Evolutionary conservation across 768 basidiomycete species (phyloP).

Genomic region (Royoungia palumana): DNA sequence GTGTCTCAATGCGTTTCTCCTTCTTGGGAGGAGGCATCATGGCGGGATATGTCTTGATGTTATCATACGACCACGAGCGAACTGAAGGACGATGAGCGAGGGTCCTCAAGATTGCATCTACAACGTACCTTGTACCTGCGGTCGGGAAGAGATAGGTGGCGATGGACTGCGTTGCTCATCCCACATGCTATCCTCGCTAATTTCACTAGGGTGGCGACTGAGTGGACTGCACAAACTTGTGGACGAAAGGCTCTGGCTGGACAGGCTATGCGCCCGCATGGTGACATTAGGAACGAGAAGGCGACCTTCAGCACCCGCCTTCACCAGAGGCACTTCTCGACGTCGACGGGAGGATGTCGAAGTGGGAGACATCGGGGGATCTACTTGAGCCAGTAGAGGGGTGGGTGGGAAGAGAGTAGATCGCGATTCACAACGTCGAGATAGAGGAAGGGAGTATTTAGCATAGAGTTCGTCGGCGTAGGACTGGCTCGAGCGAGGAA

Average conservation of each 20-base stretch:
- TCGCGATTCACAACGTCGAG: conserved; percentile 53
- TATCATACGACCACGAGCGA: conserved; percentile 77
- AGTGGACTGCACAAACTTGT: conserved; percentile 36
- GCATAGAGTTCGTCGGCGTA: conserved; percentile 47
- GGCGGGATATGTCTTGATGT: conserved; percentile 63
- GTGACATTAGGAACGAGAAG: conserved; percentile 52
- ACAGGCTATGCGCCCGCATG: conserved; percentile 29
- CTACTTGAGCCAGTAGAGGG: conserved; percentile 34
- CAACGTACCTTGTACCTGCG: conserved; percentile 51
- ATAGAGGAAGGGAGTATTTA: conserved; percentile 54
- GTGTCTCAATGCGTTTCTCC: conserved; percentile 48
- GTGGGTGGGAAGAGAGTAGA: conserved; percentile 36
- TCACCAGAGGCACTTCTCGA: conserved; percentile 54
- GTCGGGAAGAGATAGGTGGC: conserved; percentile 33
- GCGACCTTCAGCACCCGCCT: conserved; percentile 60
- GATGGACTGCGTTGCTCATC: conserved; percentile 23
- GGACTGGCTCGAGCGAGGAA: conserved; percentile 29
- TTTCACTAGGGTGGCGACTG: conserved; percentile 39
- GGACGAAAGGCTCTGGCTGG: conserved; percentile 32
- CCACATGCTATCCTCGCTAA: conserved; percentile 35
- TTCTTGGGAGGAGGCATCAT: conserved; percentile 49
- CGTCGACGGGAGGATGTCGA: conserved; percentile 35
- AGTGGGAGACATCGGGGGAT: conserved; percentile 35
- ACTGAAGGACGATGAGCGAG: conserved; percentile 34
- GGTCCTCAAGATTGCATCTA: neutral